phyloP scores from a whole-genome alignment of 2,329 filamentous ascomycete genomes.

The Tolypocladium guangdongense region DNA sequence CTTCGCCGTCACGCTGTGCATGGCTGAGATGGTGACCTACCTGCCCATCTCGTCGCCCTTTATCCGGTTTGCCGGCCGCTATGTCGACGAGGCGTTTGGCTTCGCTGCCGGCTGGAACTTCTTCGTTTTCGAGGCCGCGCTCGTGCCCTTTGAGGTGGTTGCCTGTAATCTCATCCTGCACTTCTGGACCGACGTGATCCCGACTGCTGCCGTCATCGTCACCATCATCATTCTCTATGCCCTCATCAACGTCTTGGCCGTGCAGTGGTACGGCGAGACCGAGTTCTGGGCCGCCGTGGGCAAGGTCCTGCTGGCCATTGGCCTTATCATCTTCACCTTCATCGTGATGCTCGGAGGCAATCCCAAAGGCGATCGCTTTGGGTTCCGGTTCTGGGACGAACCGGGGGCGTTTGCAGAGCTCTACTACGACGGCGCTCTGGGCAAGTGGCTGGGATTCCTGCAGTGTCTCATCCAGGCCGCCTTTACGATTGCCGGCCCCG shows the following conservation, averaged over 20 bases:
- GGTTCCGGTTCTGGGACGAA: constrained; percentile 55
- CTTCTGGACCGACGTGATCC: constrained; percentile 51
- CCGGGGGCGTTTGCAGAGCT: constrained; percentile 62
- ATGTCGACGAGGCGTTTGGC: constrained; percentile 65
- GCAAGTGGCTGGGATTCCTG: constrained; percentile 66
- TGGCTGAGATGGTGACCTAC: constrained; percentile 70
- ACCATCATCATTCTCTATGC: constrained; percentile 36
- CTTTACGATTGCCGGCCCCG: constrained; percentile 57
- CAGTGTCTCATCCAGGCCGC: constrained; percentile 62
- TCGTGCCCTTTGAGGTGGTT: constrained; percentile 58
- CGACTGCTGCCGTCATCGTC: constrained; percentile 49
- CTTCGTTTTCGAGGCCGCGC: constrained; percentile 56
- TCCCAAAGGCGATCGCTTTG: constrained; percentile 58
- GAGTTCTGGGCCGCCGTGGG: constrained; percentile 67
- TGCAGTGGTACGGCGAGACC: constrained; percentile 64
- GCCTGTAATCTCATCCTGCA: constrained; percentile 53
- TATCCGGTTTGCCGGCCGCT: constrained; percentile 65
- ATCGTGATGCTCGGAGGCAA: constrained; percentile 77
- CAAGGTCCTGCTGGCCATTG: constrained; percentile 62
- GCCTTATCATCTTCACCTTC: constrained; percentile 66
- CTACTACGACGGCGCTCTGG: constrained; percentile 52
- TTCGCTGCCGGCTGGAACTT: constrained; percentile 67
- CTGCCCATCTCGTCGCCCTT: constrained; percentile 69
- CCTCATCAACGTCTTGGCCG: constrained; percentile 59
- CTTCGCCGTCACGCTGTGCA: constrained; percentile 46